These are phyloP conservation scores for Komagataella pastoris DNA, from an alignment of 805 yeast genomes.

Conservation along the genomic window DNA sequence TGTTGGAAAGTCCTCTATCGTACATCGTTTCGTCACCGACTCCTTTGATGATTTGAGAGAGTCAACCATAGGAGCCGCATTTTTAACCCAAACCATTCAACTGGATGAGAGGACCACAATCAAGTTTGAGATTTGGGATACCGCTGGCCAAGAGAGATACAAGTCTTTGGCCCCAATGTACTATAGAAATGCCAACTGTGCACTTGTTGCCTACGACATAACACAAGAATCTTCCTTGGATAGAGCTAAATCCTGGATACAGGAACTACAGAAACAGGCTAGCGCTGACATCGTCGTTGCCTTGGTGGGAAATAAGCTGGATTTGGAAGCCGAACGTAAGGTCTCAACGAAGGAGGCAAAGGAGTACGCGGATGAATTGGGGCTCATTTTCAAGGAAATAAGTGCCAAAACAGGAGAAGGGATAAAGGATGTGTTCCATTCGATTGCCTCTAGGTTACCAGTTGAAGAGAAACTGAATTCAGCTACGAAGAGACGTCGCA, in stretches of 20 bases:
- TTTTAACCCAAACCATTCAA: slow-evolving; percentile 54
- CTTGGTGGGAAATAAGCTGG: slow-evolving; percentile 68
- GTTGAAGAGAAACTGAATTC: slow-evolving; percentile 13
- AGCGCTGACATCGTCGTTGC: slow-evolving; percentile 63
- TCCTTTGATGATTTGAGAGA: slow-evolving; percentile 62
- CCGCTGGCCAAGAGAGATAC: slow-evolving; percentile 78
- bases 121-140: slow-evolving; percentile 77
- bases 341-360: slow-evolving; percentile 31
- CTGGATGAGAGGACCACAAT: slow-evolving; percentile 40
- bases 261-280: slow-evolving; percentile 76
- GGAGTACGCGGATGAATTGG: slow-evolving; percentile 40
- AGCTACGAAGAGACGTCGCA: slow-evolving; percentile 9
- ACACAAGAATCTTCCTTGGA: slow-evolving; percentile 54
- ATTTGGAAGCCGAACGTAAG: slow-evolving; percentile 38
- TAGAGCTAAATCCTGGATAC: slow-evolving; percentile 67
- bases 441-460: slow-evolving; percentile 34
- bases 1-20: slow-evolving; percentile 49
- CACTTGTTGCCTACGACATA: slow-evolving; percentile 66
- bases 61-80: slow-evolving; percentile 81
- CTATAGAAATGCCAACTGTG: slow-evolving; percentile 70
- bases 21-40: slow-evolving; percentile 59
- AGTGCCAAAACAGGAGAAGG: slow-evolving; percentile 47
- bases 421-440: slow-evolving; percentile 31
- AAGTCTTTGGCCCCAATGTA: slow-evolving; percentile 74
- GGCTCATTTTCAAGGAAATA: slow-evolving; percentile 36